Evolutionary conservation across 371 early-diverging fungal genomes (phyloP).

Genomic region (Apophysomyces variabilis): DNA sequence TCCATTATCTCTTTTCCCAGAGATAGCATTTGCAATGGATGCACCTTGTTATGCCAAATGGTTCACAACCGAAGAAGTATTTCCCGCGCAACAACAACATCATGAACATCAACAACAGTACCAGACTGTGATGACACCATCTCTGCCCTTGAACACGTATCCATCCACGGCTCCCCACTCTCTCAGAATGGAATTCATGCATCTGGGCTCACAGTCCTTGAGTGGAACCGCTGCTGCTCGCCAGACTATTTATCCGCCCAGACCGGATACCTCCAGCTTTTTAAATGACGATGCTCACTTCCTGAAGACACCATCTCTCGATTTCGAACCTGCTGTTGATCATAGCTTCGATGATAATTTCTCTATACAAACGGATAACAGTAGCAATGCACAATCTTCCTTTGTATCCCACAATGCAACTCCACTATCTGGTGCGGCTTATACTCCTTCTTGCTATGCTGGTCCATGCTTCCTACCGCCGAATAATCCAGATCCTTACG

Average conservation of each 20-base stretch:
- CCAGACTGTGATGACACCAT: neutral
- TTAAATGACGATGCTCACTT: neutral
- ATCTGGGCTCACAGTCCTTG: neutral
- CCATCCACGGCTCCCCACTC: neutral
- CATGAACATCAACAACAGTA: neutral
- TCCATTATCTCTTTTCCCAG: slow-evolving; percentile 3
- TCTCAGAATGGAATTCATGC: neutral
- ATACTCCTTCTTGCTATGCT: neutral
- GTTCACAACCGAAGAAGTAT: neutral
- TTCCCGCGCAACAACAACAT: neutral
- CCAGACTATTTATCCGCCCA: neutral
- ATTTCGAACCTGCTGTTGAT: neutral
- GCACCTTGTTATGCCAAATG: slow-evolving; percentile 1
- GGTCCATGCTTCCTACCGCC: neutral
- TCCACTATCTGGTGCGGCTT: no score
- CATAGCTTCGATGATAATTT: neutral
- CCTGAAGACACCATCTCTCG: neutral
- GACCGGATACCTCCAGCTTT: neutral
- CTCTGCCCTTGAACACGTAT: neutral
- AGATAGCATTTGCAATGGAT: neutral
- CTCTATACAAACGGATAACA: slow-evolving; percentile 1
- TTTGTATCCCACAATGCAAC: neutral
- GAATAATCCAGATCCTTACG: neutral
- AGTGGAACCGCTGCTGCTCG: no score
- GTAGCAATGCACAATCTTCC: neutral